Evolutionary conservation across 1,139 yeast species (phyloP).

Genomic region (Taphrina populina): DNA sequence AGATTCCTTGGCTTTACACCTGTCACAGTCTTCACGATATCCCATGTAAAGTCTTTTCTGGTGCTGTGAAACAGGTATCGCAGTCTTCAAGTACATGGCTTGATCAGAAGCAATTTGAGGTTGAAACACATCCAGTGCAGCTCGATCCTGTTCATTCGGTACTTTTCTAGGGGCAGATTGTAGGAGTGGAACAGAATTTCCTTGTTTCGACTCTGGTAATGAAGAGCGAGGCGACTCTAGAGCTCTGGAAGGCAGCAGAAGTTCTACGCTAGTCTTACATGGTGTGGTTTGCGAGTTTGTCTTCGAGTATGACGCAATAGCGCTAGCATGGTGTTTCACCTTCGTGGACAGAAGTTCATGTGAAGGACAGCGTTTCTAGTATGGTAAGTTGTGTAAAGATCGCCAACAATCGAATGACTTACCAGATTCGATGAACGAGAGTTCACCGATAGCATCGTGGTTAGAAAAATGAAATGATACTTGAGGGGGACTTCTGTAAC

Average conservation of each 20-base stretch:
- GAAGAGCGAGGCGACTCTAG: neutral
- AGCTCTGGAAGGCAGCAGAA: neutral
- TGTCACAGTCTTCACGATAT: constrained; percentile 37
- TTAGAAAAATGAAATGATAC: no score
- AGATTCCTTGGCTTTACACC: constrained; percentile 33
- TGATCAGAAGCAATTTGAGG: no score
- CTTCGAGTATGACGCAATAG: neutral
- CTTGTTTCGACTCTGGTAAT: no score
- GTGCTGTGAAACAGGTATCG: neutral
- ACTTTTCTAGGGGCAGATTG: no score
- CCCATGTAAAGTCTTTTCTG: constrained; percentile 32
- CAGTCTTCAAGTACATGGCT: no score
- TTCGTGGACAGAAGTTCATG: neutral
- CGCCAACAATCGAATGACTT: neutral
- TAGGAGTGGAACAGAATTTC: no score
- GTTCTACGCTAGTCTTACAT: no score
- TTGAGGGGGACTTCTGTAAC: no score
- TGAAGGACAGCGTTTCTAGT: constrained; percentile 5
- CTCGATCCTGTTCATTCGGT: no score
- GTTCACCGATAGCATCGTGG: no score
- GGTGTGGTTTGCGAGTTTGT: neutral
- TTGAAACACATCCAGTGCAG: no score
- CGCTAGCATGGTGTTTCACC: neutral
- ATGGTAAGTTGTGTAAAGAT: neutral
- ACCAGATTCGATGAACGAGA: neutral